Evolutionary conservation across 139 green algal genomes (phyloP).

Genomic region (Closterium sp.): DNA sequence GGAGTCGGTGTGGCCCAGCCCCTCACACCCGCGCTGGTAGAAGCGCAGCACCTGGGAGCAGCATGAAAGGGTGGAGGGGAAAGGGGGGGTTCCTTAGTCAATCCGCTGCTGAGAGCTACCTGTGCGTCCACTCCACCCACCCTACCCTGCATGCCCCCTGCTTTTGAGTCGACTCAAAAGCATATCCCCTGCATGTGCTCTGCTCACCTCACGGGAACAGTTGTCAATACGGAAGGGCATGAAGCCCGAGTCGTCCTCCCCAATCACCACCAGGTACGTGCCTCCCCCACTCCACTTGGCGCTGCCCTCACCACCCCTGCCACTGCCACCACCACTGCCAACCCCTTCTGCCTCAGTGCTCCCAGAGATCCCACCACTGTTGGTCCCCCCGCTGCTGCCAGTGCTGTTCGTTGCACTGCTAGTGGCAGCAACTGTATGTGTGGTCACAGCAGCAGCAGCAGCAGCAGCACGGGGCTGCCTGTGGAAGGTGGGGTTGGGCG

Average conservation of each 20-base stretch:
- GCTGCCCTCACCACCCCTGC: background rate
- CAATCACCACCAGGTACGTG: constrained; percentile 45
- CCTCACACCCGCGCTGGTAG: constrained; percentile 43
- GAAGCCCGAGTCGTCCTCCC: constrained; percentile 44
- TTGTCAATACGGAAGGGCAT: constrained; percentile 56
- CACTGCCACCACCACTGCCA: background rate
- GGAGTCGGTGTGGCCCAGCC: constrained; percentile 8
- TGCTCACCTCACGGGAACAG: constrained; percentile 38
- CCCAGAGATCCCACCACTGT: background rate
- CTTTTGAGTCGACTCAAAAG: too few species aligned
- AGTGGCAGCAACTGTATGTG: background rate
- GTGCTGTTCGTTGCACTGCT: background rate
- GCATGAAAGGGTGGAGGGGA: background rate
- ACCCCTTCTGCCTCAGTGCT: background rate
- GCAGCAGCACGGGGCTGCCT: background rate
- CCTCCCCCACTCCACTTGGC: background rate
- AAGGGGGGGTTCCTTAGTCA: too few species aligned
- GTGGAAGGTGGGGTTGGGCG: background rate
- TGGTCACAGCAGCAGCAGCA: background rate
- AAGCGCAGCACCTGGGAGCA: constrained; percentile 29
- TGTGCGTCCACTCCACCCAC: too few species aligned
- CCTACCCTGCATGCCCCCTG: too few species aligned
- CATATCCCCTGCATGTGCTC: too few species aligned
- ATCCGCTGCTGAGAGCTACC: too few species aligned
- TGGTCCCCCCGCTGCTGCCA: background rate